phyloP scores from a whole-genome alignment of 176 grass and related monocot genomes.

The Carex scoparia region DNA sequence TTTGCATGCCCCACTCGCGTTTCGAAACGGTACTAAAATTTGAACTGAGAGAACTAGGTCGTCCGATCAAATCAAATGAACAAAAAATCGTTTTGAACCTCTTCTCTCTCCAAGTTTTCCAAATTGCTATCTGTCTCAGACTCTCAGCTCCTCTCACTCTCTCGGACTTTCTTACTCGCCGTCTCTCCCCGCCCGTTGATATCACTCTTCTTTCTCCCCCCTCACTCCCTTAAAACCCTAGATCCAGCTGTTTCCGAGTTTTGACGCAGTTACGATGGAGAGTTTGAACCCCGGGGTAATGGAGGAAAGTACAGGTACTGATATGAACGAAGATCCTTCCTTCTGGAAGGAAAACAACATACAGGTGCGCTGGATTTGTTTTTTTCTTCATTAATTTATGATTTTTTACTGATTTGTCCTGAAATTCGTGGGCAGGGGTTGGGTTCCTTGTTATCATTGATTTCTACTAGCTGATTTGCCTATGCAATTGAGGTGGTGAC shows the following conservation, averaged over 20 bases:
- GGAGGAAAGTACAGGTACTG: neutral
- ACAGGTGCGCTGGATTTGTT: slow-evolving; percentile 42
- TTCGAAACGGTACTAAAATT: slow-evolving; percentile 17
- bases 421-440: neutral
- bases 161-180: neutral
- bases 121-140: neutral
- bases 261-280: neutral
- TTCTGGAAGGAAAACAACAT: slow-evolving; percentile 99
- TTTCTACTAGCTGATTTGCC: neutral
- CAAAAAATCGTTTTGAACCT: neutral
- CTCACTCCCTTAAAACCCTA: neutral
- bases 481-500: neutral
- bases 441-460: neutral
- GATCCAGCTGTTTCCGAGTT: neutral
- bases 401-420: neutral
- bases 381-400: neutral
- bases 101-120: neutral
- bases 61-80: slow-evolving; percentile 6
- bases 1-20: neutral
- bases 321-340: slow-evolving; percentile 77
- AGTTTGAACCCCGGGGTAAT: neutral
- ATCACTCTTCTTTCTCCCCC: neutral
- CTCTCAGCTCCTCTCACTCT: neutral
- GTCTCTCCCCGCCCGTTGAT: neutral
- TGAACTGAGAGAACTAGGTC: neutral